Percentiles rank a stretch among this genome's conserved stretches.
phyloP scores from a whole-genome alignment of 2,329 filamentous ascomycete genomes.

The Cladosporium sp. region DNA sequence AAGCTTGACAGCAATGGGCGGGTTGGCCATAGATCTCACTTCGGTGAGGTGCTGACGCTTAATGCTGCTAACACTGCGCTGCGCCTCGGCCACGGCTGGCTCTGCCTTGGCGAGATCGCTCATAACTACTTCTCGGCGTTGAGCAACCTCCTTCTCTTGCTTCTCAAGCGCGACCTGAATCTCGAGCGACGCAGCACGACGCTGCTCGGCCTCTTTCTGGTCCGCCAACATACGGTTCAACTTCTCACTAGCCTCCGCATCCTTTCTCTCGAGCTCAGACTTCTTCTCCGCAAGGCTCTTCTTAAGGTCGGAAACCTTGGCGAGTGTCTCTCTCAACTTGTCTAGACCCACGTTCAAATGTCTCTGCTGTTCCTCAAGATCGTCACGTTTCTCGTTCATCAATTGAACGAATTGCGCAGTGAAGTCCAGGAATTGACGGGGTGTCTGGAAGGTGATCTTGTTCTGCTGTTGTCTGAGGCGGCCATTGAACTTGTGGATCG shows the following conservation, averaged over 20 bases:
- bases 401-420: constrained; percentile 96
- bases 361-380: constrained; percentile 95
- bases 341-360: constrained; percentile 98
- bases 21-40: constrained; percentile 94
- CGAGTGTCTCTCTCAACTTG: constrained; percentile 92
- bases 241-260: constrained; percentile 94
- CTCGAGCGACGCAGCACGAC: constrained; percentile 81
- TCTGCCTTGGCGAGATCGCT: constrained; percentile 86
- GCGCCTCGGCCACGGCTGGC: constrained; percentile 86
- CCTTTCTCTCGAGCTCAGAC: constrained; percentile 85
- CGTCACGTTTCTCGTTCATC: constrained; percentile 97
- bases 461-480: constrained; percentile 89
- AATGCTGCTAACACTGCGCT: constrained; percentile 96
- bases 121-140: constrained; percentile 77
- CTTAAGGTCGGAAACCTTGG: constrained; percentile 91
- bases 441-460: constrained; percentile 87
- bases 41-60: constrained; percentile 96
- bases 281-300: constrained; percentile 93
- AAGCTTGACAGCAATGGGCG: constrained; percentile 83
- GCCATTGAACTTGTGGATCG: constrained; percentile 81
- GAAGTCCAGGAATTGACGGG: constrained; percentile 95
- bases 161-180: constrained; percentile 82
- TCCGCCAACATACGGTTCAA: constrained; percentile 95
- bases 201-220: constrained; percentile 88
- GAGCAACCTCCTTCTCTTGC: constrained; percentile 82